phyloP scores from a whole-genome alignment of 2,329 filamentous ascomycete genomes.

The Nemania abortiva region DNA sequence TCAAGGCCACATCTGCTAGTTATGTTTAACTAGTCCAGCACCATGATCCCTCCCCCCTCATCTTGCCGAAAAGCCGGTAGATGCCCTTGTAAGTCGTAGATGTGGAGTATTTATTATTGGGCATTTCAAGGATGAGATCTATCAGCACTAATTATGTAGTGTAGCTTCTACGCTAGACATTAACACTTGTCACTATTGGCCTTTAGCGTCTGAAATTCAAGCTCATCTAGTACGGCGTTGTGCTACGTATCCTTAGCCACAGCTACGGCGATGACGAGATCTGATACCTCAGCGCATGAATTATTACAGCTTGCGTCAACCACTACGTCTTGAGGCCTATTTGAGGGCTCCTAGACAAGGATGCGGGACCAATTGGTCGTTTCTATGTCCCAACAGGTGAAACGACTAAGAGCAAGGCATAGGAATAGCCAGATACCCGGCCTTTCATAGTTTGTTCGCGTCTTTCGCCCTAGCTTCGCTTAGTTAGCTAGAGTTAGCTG shows the following conservation, averaged over 20 bases:
- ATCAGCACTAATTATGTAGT: not conserved
- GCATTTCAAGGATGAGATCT: not conserved
- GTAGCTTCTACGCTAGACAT: not conserved
- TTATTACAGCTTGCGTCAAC: not conserved
- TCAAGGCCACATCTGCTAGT: not conserved
- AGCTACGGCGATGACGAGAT: not conserved
- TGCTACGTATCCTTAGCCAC: not conserved
- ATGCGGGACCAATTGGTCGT: not conserved
- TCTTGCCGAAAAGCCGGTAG: constrained; percentile 3
- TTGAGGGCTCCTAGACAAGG: not conserved
- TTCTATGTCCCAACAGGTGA: not conserved
- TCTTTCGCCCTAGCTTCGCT: constrained; percentile 10
- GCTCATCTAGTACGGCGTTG: not conserved
- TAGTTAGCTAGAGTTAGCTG: not conserved
- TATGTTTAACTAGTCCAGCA: not conserved
- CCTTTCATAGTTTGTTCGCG: not conserved
- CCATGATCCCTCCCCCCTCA: constrained; percentile 17
- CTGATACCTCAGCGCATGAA: not conserved
- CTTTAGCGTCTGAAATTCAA: not conserved
- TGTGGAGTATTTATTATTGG: constrained; percentile 12
- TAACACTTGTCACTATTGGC: not conserved
- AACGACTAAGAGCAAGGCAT: not conserved
- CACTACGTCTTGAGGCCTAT: not conserved
- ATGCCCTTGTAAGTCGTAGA: constrained; percentile 7
- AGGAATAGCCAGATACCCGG: not conserved